Base-by-base conservation (phyloP, 192 early-diverging fungal genomes). In the Thamnidium elegans region DNA sequence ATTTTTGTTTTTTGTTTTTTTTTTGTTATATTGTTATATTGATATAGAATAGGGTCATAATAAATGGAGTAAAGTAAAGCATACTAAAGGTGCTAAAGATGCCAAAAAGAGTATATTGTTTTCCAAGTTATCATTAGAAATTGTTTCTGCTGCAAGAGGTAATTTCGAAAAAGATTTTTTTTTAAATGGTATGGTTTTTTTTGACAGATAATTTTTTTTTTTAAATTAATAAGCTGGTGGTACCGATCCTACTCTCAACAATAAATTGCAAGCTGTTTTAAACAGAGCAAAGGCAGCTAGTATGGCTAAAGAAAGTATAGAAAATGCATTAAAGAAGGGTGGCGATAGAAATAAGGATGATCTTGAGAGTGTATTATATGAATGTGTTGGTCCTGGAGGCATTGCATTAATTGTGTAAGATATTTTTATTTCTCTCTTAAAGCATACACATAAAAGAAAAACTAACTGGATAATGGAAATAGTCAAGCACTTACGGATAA, bases 301-400 rank as follows among this genome's bases (percentile, higher is more conserved):
- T 58, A 78, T 93, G 84, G 86, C 92, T 6, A 92, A 87, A 62
- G 82, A 83, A 55, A 92, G 73, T 60, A 68, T 92, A 30, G 89
- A 92, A 55, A 78, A 70, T 34, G 87, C 92, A 10, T 72, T 93
- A 14, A 89, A 85, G 60, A 86, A 83, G 68, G 87, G 80, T 39
- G 36, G 48, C 0, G 60, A 74, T 54, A 77, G 79, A 63, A 78
- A 81, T 31, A 73, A 78, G 30, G 84, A 80, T 10, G 65, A 63
- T 5, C 34, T 84, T 0, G 77, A 85, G 30, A 55, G 66, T 30
- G 73, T 81, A 20, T 72, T 80, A 6, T 93, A 90, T 65, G 88
- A 90, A 76, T 86, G 84, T 13, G 70, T 85, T 21, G 82, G 80
- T 15, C 84, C 84, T 2, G 75, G 78, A 17, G 82, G 82, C 7